Conservation (phyloP, 2,329 filamentous ascomycete genomes). For the Pseudogymnoascus sp. region DNA sequence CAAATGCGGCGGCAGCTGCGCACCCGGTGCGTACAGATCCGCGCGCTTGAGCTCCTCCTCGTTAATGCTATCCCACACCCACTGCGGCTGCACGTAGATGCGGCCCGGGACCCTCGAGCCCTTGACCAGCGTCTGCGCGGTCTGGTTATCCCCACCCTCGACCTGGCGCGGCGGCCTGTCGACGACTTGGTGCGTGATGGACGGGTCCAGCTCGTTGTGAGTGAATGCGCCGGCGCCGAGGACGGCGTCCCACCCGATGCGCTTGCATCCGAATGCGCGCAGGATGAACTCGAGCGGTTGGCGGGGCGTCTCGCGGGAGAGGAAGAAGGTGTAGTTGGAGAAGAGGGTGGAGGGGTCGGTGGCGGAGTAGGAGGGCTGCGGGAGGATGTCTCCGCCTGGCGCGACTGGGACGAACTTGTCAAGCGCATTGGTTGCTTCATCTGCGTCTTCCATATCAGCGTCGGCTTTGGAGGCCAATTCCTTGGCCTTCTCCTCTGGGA, state of each 20-base stretch:
- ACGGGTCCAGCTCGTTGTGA: slow-evolving; percentile 74
- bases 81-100: slow-evolving; percentile 92
- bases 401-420: slow-evolving; percentile 88
- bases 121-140: slow-evolving; percentile 46
- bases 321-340: slow-evolving; percentile 80
- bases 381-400: slow-evolving; percentile 76
- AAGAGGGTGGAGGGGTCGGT: slow-evolving; percentile 71
- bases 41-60: slow-evolving; percentile 80
- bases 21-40: slow-evolving; percentile 83
- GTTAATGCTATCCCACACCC: slow-evolving; percentile 97
- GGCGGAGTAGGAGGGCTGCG: slow-evolving; percentile 64
- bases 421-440: slow-evolving; percentile 57
- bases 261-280: slow-evolving; percentile 89
- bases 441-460: slow-evolving; percentile 30
- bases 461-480: slow-evolving; percentile 37
- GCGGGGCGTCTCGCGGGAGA: slow-evolving; percentile 88
- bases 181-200: slow-evolving; percentile 94
- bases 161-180: slow-evolving; percentile 74
- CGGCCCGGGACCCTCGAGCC: slow-evolving; percentile 81
- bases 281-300: slow-evolving; percentile 89
- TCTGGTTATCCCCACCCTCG: slow-evolving; percentile 54
- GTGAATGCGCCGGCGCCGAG: slow-evolving; percentile 91
- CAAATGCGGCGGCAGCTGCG: slow-evolving; percentile 84
- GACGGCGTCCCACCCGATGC: slow-evolving; percentile 88
- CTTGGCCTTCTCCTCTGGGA: slow-evolving; percentile 37